A percentile compares a stretch with the other conserved stretches of the same genome.
phyloP scores from a whole-genome alignment of 192 early-diverging fungal species.

The Umbelopsis ramanniana region DNA sequence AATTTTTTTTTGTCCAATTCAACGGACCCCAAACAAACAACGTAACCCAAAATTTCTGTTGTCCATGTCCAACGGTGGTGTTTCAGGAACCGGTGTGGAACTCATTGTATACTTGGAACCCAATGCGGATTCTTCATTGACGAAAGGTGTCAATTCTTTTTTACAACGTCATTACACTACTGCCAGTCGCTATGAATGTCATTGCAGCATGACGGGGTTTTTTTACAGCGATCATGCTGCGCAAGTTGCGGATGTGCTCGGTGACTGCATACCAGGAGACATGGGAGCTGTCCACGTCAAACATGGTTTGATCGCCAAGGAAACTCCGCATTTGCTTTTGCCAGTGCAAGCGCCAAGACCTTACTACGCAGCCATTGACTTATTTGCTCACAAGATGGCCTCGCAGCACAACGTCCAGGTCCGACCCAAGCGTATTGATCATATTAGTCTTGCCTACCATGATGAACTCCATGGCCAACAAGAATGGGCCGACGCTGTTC shows the following conservation, averaged over 20 bases:
- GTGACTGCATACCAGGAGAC: background rate
- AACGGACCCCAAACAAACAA: background rate
- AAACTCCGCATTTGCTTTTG: slow-evolving; percentile 18
- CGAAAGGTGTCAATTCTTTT: background rate
- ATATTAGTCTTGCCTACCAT: slow-evolving; percentile 3
- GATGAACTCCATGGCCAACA: background rate
- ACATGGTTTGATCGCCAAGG: slow-evolving; percentile 11
- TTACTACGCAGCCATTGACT: background rate
- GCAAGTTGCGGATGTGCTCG: background rate
- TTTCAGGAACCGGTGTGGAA: slow-evolving; percentile 4
- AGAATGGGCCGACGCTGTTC: background rate
- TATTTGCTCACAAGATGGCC: slow-evolving; percentile 19
- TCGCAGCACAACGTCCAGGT: background rate
- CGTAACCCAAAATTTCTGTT: background rate
- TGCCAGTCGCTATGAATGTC: background rate
- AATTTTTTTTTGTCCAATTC: background rate
- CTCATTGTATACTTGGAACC: slow-evolving; percentile 14
- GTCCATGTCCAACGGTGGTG: slow-evolving; percentile 3
- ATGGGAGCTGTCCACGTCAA: background rate
- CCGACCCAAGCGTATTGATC: slow-evolving; percentile 15
- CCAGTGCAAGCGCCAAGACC: slow-evolving; percentile 18
- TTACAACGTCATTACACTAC: background rate
- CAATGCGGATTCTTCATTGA: background rate
- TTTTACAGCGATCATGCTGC: background rate
- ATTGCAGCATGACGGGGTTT: slow-evolving; percentile 21